Conservation (phyloP, 176 grass and related monocot genomes). For the Pontederia paniculata region DNA sequence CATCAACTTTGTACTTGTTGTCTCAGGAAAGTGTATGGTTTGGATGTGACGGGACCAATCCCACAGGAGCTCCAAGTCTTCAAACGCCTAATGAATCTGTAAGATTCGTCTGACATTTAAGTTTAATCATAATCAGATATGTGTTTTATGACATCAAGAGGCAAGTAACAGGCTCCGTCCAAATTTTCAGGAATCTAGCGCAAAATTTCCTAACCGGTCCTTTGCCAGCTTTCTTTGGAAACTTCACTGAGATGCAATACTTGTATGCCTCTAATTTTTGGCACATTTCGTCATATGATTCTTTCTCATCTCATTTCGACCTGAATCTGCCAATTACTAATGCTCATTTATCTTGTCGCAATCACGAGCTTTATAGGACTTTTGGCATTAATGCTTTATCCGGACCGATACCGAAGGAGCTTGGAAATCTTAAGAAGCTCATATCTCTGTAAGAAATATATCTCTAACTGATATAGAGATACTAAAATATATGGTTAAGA, state of each 20-base stretch:
- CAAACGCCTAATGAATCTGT: conserved; percentile 2
- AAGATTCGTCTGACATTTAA: background rate
- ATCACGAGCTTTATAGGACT: too few relatives aligned
- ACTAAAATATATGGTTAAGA: background rate
- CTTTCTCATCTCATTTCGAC: conserved; percentile 2
- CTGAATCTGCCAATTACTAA: too few relatives aligned
- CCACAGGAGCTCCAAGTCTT: too few relatives aligned
- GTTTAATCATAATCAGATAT: background rate
- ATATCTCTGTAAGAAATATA: conserved; percentile 30
- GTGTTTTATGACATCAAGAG: background rate
- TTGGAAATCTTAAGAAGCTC: conserved; percentile 57
- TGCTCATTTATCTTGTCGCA: too few relatives aligned
- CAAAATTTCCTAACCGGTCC: conserved; percentile 8
- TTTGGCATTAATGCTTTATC: conserved; percentile 65
- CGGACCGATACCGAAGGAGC: conserved; percentile 68
- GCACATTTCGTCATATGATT: background rate
- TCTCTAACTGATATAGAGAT: conserved; percentile 1
- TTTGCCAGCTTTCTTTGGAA: conserved; percentile 9
- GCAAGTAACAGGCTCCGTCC: background rate
- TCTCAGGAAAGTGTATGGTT: conserved; percentile 4
- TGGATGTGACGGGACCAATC: background rate
- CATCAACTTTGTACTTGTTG: too few relatives aligned
- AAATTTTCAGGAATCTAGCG: background rate
- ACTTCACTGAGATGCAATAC: conserved; percentile 1
- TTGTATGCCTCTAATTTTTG: conserved; percentile 14